Evolutionary conservation across 371 early-diverging fungal genomes (phyloP).

Genomic region (Syncephalastrum racemosum): DNA sequence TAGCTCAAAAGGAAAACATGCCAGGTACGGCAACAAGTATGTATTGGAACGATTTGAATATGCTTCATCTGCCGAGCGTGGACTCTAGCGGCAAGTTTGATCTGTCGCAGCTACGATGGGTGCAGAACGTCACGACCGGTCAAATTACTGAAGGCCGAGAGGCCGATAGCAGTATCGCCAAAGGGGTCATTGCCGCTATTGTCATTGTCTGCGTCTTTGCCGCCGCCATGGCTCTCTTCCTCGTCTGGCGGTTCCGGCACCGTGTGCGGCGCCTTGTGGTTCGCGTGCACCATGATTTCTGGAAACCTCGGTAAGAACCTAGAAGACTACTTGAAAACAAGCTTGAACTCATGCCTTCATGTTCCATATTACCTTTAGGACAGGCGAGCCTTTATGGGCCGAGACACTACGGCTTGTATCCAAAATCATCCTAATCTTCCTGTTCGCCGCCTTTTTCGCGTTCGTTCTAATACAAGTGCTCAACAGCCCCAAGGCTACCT

Average conservation of each 20-base stretch:
- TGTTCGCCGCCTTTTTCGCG: constrained; percentile 23
- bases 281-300: constrained; percentile 19
- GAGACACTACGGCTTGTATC: constrained; percentile 25
- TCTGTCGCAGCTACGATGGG: constrained; percentile 6
- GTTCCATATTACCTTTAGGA: constrained; percentile 9
- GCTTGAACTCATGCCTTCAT: background rate
- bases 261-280: constrained; percentile 2
- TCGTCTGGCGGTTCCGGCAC: constrained; percentile 16
- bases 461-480: constrained; percentile 27
- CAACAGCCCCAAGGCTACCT: constrained; percentile 24
- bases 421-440: constrained; percentile 19
- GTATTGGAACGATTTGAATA: constrained; percentile 11
- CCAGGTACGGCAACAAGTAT: background rate
- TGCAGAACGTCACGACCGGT: constrained; percentile 5
- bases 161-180: background rate
- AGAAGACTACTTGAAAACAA: background rate
- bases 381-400: constrained; percentile 36
- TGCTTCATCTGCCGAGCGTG: constrained; percentile 16
- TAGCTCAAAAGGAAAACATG: background rate
- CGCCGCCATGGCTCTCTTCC: constrained; percentile 2
- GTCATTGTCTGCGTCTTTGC: constrained; percentile 10
- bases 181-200: constrained; percentile 22
- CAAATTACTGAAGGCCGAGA: background rate
- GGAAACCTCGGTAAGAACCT: constrained; percentile 23
- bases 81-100: background rate